Base-by-base conservation (phyloP, 2,329 filamentous ascomycete genomes). In the Domatiomyces catenatus region DNA sequence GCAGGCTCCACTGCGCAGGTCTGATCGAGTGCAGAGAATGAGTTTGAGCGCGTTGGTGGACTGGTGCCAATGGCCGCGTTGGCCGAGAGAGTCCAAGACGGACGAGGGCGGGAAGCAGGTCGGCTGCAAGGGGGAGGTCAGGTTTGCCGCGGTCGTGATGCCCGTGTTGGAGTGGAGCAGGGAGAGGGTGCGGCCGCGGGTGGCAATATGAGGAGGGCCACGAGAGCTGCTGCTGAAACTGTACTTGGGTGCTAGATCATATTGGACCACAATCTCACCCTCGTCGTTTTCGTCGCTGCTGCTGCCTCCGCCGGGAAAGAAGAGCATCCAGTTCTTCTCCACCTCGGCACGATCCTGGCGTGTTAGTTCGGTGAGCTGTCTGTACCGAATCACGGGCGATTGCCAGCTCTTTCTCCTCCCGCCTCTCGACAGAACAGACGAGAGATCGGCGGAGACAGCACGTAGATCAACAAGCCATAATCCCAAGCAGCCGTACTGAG, bases 251-350 rank as follows among this genome's bases (percentile, higher is more conserved):
- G n/a, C 24, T 46, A 42, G 3, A 42, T 22, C 19, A 7, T 43
- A 19, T 47, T 48, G 44, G 17, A 22, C 39, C 24, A 42, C 8
- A 44, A 19, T 32, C 10, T 39, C 32, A 1, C 32, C 32, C 10
- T 39, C 32, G 2, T 39, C 32, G 32, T 39, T 15, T 15, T 64
- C 59, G 22, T 62, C 62, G 15, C 61, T 59, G 3, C 55, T 52
- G 5, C 57, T 58, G 28, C 28, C 17, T 2, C 42, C 43, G 17
- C 24, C 49, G 3, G 62, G 59, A 39, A 65, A 68, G 57, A 66
- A 68, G 42, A 67, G 58, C 19, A 68, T 57, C 66, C 66, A 69
- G 36, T 69, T 69, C 59, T 69, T 69, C 54, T 69, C 66, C 43
- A 68, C 64, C 17, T 60, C 56, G 28, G 57, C 58, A 7, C 66